Conservation (phyloP, 345 rosid genomes). For the Arabidopsis suecica region DNA sequence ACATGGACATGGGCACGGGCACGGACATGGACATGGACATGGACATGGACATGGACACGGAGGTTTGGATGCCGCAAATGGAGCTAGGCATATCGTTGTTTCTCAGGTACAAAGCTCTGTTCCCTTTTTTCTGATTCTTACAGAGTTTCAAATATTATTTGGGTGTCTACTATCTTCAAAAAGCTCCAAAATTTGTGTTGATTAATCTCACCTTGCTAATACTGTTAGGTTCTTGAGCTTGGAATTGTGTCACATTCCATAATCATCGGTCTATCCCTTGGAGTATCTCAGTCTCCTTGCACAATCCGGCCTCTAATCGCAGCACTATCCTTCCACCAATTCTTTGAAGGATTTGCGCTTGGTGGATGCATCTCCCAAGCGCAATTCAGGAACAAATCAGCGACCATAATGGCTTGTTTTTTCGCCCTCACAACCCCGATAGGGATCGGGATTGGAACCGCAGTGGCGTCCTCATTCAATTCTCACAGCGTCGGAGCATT, state of each 20-base stretch:
- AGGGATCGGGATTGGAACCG: constrained; percentile 74
- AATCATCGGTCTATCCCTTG: constrained; percentile 84
- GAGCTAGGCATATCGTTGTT: constrained; percentile 78
- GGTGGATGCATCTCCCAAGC: constrained; percentile 98
- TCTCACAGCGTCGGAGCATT: constrained; percentile 66
- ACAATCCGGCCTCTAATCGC: constrained; percentile 88
- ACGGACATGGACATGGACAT: constrained; percentile 17
- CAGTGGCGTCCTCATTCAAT: constrained; percentile 66
- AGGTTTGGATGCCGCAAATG: constrained; percentile 54
- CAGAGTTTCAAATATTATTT: not conserved
- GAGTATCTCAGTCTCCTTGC: constrained; percentile 85
- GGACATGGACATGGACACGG: constrained; percentile 42
- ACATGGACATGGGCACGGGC: constrained; percentile 30
- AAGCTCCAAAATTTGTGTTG: not conserved
- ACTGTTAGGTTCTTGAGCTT: constrained; percentile 78
- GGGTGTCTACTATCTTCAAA: not conserved
- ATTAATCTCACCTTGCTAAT: not conserved
- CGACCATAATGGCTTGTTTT: constrained; percentile 77
- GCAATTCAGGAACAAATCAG: constrained; percentile 61
- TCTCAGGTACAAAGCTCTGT: constrained; percentile 62
- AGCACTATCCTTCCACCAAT: constrained; percentile 91
- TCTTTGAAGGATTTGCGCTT: constrained; percentile 95
- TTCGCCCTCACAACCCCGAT: constrained; percentile 82
- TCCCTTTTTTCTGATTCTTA: not conserved
- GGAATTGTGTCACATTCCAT: constrained; percentile 93